A percentile compares a stretch with the other conserved stretches of the same genome.
Evolutionary conservation across 2,329 filamentous ascomycete species (phyloP).

Genomic region (Pseudogymnoascus sp.): DNA sequence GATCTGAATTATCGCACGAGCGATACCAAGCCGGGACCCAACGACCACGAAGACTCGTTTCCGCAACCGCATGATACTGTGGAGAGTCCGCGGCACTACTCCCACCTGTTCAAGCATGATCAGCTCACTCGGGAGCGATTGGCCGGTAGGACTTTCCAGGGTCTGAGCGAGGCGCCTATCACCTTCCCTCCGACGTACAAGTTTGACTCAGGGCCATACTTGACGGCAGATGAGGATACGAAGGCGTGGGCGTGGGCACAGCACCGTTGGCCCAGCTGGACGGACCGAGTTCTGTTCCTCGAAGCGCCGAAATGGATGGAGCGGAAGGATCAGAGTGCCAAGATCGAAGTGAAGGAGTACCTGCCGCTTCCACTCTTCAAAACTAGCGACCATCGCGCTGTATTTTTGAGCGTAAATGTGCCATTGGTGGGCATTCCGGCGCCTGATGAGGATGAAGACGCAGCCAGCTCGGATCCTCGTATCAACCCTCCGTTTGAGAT

Average conservation of each 20-base stretch:
- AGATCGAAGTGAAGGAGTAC: constrained; percentile 56
- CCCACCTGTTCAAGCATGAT: constrained; percentile 61
- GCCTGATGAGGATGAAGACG: constrained; percentile 27
- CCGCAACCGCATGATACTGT: constrained; percentile 46
- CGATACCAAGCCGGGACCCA: constrained; percentile 50
- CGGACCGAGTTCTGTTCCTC: constrained; percentile 78
- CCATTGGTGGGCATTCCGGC: constrained; percentile 41
- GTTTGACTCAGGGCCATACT: constrained; percentile 46
- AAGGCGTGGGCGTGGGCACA: constrained; percentile 64
- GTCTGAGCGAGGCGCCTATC: constrained; percentile 65
- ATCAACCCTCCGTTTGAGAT: constrained; percentile 48
- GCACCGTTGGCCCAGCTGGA: constrained; percentile 88
- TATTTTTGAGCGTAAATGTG: constrained; percentile 62
- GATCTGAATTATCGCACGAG: constrained; percentile 94
- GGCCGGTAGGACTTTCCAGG: constrained; percentile 66
- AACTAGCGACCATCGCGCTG: constrained; percentile 83
- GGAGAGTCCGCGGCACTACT: constrained; percentile 53
- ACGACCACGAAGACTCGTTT: constrained; percentile 48
- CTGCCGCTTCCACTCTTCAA: constrained; percentile 66
- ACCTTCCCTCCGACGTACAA: constrained; percentile 92
- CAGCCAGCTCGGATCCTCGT: constrained; percentile 30
- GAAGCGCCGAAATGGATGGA: constrained; percentile 48
- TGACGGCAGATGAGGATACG: constrained; percentile 32
- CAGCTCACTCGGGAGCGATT: constrained; percentile 68
- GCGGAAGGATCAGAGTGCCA: constrained; percentile 30